These are phyloP conservation scores for Globisporangium abappressorium DNA, from an alignment of 352 stramenopile species.

Conservation along the genomic window DNA sequence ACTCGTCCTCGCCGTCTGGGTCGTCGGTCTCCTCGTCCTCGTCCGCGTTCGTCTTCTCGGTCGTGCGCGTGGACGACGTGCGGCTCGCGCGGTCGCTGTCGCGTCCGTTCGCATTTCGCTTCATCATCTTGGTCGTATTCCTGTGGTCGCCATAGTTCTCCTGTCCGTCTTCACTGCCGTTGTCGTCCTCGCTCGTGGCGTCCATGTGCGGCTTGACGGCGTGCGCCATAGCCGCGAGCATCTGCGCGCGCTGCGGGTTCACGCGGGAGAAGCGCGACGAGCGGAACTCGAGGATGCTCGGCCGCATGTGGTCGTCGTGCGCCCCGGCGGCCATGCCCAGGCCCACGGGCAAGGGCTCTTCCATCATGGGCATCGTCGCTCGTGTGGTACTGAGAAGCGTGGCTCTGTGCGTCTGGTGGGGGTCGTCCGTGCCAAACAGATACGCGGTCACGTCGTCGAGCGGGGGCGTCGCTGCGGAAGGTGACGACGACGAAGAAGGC, in stretches of 20 bases:
- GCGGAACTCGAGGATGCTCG: slow-evolving; percentile 49
- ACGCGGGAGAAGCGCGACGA: slow-evolving; percentile 44
- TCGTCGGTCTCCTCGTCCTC: slow-evolving; percentile 17
- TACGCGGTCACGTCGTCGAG: neutral
- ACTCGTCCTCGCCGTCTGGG: slow-evolving; percentile 7
- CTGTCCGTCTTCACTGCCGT: neutral
- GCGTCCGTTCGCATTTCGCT: neutral
- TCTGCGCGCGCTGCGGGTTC: slow-evolving; percentile 48
- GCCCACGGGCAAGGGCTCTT: slow-evolving; percentile 12
- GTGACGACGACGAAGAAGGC: neutral
- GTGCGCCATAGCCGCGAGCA: slow-evolving; percentile 32
- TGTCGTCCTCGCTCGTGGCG: slow-evolving; percentile 4
- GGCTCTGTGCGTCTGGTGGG: neutral
- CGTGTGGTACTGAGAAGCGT: neutral
- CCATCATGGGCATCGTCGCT: slow-evolving; percentile 11
- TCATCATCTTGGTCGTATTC: neutral
- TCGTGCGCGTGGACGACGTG: slow-evolving; percentile 19
- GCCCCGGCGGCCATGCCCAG: slow-evolving; percentile 26
- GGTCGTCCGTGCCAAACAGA: slow-evolving; percentile 9
- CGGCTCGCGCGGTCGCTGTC: neutral
- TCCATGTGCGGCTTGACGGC: slow-evolving; percentile 9
- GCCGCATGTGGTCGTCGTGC: slow-evolving; percentile 26
- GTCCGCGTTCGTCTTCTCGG: slow-evolving; percentile 16
- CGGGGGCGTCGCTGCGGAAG: too few relatives aligned
- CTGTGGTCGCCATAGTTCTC: slow-evolving; percentile 5